A percentile compares a stretch with the other conserved stretches of the same genome.
phyloP scores from a whole-genome alignment of 106 monocot species.

The Platanthera guangdongensis region DNA sequence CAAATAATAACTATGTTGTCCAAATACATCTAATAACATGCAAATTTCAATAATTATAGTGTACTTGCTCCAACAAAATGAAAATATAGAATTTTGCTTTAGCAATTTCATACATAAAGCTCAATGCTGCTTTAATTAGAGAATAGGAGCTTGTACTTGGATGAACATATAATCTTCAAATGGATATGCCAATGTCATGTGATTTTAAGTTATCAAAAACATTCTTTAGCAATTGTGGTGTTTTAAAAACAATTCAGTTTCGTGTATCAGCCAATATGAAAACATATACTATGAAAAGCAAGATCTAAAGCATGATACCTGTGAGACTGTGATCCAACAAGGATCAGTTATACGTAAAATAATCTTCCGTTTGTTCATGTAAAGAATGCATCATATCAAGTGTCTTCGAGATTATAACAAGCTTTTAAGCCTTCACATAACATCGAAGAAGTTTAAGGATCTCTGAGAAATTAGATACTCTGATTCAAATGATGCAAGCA shows the following conservation, averaged over 20 bases:
- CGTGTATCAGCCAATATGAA: not conserved
- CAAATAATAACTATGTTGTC: no score
- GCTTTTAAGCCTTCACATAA: not conserved
- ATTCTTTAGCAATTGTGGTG: not conserved
- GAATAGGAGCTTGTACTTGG: not conserved
- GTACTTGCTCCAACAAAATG: not conserved
- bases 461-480: not conserved
- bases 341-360: not conserved
- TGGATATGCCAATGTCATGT: not conserved
- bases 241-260: not conserved
- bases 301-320: not conserved
- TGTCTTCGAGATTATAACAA: not conserved
- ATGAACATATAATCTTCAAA: not conserved
- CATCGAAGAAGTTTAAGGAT: not conserved
- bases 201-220: not conserved
- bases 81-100: not conserved
- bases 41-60: no score
- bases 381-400: conserved; percentile 1
- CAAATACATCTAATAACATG: no score
- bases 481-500: not conserved
- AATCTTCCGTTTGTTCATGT: not conserved
- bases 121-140: not conserved
- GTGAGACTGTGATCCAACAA: not conserved
- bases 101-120: not conserved
- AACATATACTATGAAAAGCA: not conserved